Evolutionary conservation across 495 filamentous ascomycete species (phyloP).

Genomic region (Annulohypoxylon moriforme): DNA sequence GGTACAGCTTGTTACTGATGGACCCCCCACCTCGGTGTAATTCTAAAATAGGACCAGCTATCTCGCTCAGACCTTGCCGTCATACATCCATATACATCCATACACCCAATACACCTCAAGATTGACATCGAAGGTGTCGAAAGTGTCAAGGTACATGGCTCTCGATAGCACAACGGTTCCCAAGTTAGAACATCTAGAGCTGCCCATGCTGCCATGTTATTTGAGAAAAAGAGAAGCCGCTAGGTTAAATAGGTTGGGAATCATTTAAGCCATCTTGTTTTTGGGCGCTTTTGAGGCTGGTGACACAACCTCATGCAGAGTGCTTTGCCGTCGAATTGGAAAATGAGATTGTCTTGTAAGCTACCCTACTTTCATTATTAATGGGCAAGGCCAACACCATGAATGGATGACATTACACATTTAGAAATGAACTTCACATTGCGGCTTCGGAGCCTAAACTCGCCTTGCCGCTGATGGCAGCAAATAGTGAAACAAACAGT

Average conservation of each 20-base stretch:
- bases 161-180: constrained; percentile 1
- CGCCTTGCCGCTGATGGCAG: constrained; percentile 12
- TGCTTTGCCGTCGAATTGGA: constrained; percentile 43
- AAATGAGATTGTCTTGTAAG: constrained; percentile 15
- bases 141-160: not conserved
- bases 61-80: constrained; percentile 11
- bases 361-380: constrained; percentile 32
- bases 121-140: not conserved
- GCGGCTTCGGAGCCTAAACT: constrained; percentile 41
- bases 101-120: not conserved
- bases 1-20: constrained; percentile 11
- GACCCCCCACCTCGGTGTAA: constrained; percentile 38
- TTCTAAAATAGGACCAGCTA: constrained; percentile 22
- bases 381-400: constrained; percentile 35
- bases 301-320: constrained; percentile 43
- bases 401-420: constrained; percentile 38
- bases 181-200: constrained; percentile 30
- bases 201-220: constrained; percentile 12
- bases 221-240: constrained; percentile 18
- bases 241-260: constrained; percentile 34
- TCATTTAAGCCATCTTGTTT: constrained; percentile 24
- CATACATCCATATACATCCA: not conserved
- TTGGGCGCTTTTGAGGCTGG: constrained; percentile 38
- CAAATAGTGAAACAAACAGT: not conserved
- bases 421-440: constrained; percentile 43